Evolutionary conservation across 2,329 filamentous ascomycete species (phyloP), one percentile per base, ranked within the genome.

Genomic region (Trichoderma cornu-damae): DNA sequence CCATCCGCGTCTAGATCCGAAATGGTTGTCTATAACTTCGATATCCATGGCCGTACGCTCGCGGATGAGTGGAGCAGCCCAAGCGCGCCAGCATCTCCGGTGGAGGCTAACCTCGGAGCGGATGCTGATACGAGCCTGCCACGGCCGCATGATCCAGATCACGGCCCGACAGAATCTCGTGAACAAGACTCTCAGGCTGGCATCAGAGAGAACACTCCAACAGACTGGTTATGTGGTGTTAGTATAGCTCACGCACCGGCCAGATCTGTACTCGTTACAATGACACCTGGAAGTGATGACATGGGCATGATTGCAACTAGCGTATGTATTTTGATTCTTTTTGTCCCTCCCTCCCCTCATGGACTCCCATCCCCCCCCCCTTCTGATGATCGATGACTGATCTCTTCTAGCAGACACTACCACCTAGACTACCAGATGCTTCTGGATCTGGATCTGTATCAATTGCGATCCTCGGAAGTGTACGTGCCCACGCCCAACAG

Each of bases 321-420:
- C 52, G 64, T 66, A 63, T 51, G 63, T 61, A 35, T 37, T 32
- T 26, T 54, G 40, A 28, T 50, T 9, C 35, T 32, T 34, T 9
- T n/a, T 3, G 14, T 30, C 3, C 11, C 47, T 9, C 22, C 5
- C 22, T 30, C 3, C 11, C 47, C 2, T 30, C n/a, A n/a, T n/a
- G n/a, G n/a, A n/a, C n/a, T n/a, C n/a, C 6, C 20, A 14, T 38
- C 20, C 8, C 12, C 16, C 34, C 12, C 8, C 7, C 43, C 6
- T 16, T 8, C 20, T 30, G 9, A 0, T 40, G 24, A 30, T 32
- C 44, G 20, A 50, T 34, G 42, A 62, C 64, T 66, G 38, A 66
- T 59, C 56, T 61, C 43, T 57, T 46, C n/a, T 8, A 46, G 49
- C 65, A 65, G 64, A 54, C 42, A 57, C 38, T 59, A 55, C 38